Percentiles rank a stretch among this genome's conserved stretches.
phyloP scores from a whole-genome alignment of 1,139 yeast genomes.

The Geotrichum fermentans region DNA sequence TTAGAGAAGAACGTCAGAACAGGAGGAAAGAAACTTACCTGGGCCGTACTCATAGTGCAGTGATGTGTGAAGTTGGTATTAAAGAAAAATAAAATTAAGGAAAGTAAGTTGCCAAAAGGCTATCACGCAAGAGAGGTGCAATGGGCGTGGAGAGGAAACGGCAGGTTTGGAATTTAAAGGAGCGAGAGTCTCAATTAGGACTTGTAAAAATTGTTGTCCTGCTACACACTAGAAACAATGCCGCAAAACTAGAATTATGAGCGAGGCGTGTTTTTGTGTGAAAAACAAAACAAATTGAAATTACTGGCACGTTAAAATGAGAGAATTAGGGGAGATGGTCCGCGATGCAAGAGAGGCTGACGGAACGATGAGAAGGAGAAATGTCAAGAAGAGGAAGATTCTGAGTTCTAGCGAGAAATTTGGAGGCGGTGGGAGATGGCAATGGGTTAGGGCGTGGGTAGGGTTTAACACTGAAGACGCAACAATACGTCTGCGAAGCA shows the following conservation, averaged over 20 bases:
- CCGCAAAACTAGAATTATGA: not conserved
- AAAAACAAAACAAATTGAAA: not conserved
- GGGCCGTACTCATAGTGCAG: slow-evolving; percentile 16
- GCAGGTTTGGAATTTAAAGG: not conserved
- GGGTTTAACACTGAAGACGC: not conserved
- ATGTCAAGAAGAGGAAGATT: not conserved
- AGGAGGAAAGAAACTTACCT: slow-evolving; percentile 8
- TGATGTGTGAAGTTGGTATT: too few relatives aligned
- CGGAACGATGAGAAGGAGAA: not conserved
- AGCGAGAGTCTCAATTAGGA: not conserved
- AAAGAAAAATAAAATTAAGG: not conserved
- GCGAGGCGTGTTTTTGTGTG: too few relatives aligned
- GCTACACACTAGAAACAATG: not conserved
- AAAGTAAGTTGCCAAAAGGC: too few relatives aligned
- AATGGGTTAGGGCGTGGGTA: not conserved
- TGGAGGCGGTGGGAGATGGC: not conserved
- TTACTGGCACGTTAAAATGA: not conserved
- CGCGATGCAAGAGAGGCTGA: too few relatives aligned
- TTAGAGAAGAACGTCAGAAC: not conserved
- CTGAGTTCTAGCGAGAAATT: not conserved
- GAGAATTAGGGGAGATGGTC: too few relatives aligned
- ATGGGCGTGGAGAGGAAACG: not conserved
- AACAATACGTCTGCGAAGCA: too few relatives aligned
- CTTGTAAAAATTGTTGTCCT: not conserved
- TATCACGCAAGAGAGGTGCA: not conserved